Evolutionary conservation across 192 early-diverging fungal species (phyloP).

Genomic region (Podila clonocystis): DNA sequence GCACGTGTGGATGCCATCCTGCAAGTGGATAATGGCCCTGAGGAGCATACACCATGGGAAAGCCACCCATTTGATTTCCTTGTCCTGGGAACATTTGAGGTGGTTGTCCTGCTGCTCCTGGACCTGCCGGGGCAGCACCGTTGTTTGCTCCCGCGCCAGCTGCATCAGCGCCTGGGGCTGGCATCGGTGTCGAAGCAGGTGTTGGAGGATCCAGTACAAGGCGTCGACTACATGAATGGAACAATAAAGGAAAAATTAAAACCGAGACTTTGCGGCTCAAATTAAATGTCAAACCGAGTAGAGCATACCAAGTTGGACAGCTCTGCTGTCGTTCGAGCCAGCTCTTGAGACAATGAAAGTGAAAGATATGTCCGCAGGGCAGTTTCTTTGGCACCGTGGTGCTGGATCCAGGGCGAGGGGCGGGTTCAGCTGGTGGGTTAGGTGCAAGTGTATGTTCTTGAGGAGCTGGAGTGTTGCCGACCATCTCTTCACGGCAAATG

Average conservation of each 20-base stretch:
- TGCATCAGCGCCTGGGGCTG: constrained; percentile 17
- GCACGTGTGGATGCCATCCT: constrained; percentile 33
- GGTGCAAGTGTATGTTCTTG: neutral
- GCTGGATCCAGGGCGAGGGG: constrained; percentile 36
- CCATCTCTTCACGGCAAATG: constrained; percentile 98
- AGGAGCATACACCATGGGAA: constrained; percentile 21
- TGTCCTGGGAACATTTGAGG: neutral
- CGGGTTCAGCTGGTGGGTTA: constrained; percentile 12
- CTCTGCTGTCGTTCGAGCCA: constrained; percentile 98
- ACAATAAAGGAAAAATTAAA: constrained; percentile 25
- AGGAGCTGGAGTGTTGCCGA: constrained; percentile 8
- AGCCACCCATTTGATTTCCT: constrained; percentile 24
- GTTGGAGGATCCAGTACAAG: constrained; percentile 57
- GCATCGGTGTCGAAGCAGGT: constrained; percentile 29
- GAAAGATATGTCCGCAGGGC: constrained; percentile 97
- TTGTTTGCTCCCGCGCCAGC: neutral
- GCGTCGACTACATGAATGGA: constrained; percentile 49
- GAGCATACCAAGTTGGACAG: constrained; percentile 90
- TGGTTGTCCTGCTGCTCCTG: constrained; percentile 21
- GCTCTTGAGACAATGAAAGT: constrained; percentile 94
- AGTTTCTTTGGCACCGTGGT: constrained; percentile 90
- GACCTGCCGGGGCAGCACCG: constrained; percentile 2
- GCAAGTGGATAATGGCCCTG: constrained; percentile 36
- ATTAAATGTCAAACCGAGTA: neutral
- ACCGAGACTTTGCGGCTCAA: no score